phyloP scores from a whole-genome alignment of 2,329 filamentous ascomycete species.

The Fusarium sp. region DNA sequence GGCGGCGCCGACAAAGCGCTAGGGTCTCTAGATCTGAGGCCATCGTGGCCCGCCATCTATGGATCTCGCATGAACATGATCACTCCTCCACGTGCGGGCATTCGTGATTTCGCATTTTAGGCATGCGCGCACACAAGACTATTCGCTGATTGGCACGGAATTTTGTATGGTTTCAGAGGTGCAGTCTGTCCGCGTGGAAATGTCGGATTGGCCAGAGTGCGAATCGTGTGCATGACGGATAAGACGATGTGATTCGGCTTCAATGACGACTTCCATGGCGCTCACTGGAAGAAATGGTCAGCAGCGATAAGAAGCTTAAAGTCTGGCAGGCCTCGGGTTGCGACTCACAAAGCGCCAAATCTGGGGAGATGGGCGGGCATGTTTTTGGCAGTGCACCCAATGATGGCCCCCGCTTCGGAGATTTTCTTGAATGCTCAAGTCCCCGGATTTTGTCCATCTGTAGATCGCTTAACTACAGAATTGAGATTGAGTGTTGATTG shows the following conservation, averaged over 20 bases:
- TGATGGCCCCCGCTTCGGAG: neutral
- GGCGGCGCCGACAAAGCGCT: conserved; percentile 17
- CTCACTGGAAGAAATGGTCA: neutral
- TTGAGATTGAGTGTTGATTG: neutral
- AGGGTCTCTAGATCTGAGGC: conserved; percentile 32
- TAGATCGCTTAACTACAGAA: conserved; percentile 5
- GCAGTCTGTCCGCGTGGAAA: neutral
- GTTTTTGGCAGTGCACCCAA: conserved; percentile 2
- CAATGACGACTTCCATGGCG: neutral
- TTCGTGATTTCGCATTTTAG: neutral
- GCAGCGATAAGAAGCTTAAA: neutral
- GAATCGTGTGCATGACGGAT: neutral
- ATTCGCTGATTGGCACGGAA: neutral
- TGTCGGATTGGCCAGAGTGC: neutral
- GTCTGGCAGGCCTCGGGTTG: neutral
- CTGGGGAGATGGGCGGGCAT: neutral
- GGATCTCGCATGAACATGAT: conserved; percentile 21
- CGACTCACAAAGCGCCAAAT: neutral
- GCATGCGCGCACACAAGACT: neutral
- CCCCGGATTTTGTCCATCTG: neutral
- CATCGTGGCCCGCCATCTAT: conserved; percentile 23
- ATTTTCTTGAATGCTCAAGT: neutral
- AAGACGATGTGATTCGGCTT: neutral
- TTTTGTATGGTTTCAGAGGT: neutral
- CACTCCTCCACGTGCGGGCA: neutral